phyloP scores from a whole-genome alignment of 257 asterid species.

The Phtheirospermum japonicum region DNA sequence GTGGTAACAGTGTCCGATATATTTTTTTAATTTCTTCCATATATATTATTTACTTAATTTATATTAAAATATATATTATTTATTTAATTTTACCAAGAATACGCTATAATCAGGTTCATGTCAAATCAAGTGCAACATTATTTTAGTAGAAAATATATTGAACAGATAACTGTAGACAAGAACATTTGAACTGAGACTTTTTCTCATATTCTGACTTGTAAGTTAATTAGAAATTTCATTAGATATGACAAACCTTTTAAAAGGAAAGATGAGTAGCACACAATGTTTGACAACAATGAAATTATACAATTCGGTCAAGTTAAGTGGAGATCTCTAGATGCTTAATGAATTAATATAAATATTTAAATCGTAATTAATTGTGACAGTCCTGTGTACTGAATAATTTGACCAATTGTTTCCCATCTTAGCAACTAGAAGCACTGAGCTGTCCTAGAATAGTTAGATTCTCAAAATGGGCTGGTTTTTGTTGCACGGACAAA shows the following conservation, averaged over 20 bases:
- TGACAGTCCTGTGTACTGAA: constrained; percentile 6
- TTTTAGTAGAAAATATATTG: not conserved
- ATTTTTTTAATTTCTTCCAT: no score
- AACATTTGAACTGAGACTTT: constrained; percentile 9
- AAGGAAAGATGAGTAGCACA: not conserved
- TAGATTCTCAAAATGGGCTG: constrained; percentile 10
- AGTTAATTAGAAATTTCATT: not conserved
- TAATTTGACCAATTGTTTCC: constrained; percentile 31
- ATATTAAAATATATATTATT: no score
- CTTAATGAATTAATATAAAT: not conserved
- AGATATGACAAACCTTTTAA: constrained; percentile 3
- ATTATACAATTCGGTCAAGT: not conserved
- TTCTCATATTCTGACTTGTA: not conserved
- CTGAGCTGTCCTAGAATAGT: constrained; percentile 24
- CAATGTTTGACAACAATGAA: not conserved
- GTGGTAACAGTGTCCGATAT: no score
- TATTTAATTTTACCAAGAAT: no score
- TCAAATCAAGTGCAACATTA: not conserved
- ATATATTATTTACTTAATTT: no score
- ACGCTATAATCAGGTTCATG: no score
- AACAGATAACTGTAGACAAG: constrained; percentile 3
- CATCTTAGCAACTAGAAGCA: constrained; percentile 23
- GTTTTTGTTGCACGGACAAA: constrained; percentile 20
- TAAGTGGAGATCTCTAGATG: not conserved
- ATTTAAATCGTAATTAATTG: constrained; percentile 2